These are phyloP conservation scores for Cladophialophora immunda DNA, from an alignment of 2,329 filamentous ascomycete genomes.

Conservation along the genomic window DNA sequence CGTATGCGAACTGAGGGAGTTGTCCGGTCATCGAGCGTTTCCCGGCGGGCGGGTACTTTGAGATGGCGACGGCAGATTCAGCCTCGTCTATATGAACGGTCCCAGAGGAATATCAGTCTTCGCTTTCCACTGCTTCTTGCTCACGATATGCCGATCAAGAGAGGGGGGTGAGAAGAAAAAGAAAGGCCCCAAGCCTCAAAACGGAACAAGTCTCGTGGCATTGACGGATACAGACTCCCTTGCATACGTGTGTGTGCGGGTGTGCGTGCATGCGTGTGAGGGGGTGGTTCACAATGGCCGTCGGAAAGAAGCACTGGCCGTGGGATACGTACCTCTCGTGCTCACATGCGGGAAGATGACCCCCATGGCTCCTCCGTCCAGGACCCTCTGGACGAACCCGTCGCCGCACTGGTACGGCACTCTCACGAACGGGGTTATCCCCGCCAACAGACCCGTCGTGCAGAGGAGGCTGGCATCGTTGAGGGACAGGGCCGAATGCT, in stretches of 20 bases:
- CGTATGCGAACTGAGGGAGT: conserved; percentile 28
- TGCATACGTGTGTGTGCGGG: background rate
- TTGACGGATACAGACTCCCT: background rate
- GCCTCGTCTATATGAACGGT: conserved; percentile 19
- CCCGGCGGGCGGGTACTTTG: conserved; percentile 28
- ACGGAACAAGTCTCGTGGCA: background rate
- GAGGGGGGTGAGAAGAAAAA: background rate
- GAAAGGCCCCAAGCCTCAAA: background rate
- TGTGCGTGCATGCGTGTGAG: background rate
- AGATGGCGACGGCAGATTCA: conserved; percentile 15
- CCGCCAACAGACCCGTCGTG: conserved; percentile 41
- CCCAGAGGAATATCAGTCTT: background rate
- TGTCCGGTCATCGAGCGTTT: conserved; percentile 29
- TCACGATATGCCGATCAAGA: background rate
- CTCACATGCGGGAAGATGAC: conserved; percentile 32
- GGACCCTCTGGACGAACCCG: conserved; percentile 39
- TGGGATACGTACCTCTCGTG: conserved; percentile 24
- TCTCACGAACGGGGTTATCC: conserved; percentile 36
- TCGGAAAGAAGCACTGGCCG: background rate
- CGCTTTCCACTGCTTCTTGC: background rate
- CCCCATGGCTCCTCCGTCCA: conserved; percentile 34
- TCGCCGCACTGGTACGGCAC: conserved; percentile 45
- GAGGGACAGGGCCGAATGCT: conserved; percentile 48
- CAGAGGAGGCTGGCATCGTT: conserved; percentile 45
- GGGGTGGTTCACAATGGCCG: background rate